phyloP scores from a whole-genome alignment of 768 basidiomycete genomes.

The Phylloporus sp. region DNA sequence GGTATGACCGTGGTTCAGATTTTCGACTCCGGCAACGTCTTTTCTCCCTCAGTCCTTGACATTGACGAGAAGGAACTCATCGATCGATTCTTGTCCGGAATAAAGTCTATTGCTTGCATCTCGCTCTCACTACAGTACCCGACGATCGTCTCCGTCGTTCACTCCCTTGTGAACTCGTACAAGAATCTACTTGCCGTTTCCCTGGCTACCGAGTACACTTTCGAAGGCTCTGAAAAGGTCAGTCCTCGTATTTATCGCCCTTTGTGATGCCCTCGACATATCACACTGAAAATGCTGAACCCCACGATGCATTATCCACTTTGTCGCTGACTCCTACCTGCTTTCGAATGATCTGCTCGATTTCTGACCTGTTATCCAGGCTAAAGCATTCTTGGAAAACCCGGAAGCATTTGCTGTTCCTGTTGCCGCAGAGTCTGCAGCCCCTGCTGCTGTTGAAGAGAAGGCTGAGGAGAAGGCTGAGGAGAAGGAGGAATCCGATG shows the following conservation, averaged over 20 bases:
- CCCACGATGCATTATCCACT: conserved; percentile 35
- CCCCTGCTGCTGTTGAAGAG: conserved; percentile 53
- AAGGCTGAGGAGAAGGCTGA: conserved; percentile 72
- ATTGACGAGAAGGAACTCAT: conserved; percentile 88
- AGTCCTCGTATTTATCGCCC: conserved; percentile 21
- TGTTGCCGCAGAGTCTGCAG: conserved; percentile 45
- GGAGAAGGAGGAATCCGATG: conserved; percentile 82
- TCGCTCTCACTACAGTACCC: conserved; percentile 96
- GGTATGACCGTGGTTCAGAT: conserved; percentile 99
- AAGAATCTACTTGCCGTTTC: conserved; percentile 94
- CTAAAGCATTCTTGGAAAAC: conserved; percentile 96
- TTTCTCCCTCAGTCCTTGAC: conserved; percentile 87
- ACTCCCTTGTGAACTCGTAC: conserved; percentile 98
- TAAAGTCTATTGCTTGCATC: conserved; percentile 94
- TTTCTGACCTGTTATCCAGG: conserved; percentile 39
- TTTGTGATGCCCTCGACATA: conserved; percentile 27
- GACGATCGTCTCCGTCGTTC: conserved; percentile 87
- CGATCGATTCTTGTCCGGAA: conserved; percentile 85
- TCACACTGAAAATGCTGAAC: conserved; percentile 88
- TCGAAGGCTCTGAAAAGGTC: conserved; percentile 92
- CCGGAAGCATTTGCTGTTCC: conserved; percentile 95
- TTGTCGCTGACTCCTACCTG: conserved; percentile 26
- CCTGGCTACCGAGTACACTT: conserved; percentile 88
- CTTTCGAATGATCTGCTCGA: not conserved
- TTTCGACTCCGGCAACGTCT: conserved; percentile 89